phyloP scores from a whole-genome alignment of 1,284 basidiomycete genomes.

The Hemileia vastatrix region DNA sequence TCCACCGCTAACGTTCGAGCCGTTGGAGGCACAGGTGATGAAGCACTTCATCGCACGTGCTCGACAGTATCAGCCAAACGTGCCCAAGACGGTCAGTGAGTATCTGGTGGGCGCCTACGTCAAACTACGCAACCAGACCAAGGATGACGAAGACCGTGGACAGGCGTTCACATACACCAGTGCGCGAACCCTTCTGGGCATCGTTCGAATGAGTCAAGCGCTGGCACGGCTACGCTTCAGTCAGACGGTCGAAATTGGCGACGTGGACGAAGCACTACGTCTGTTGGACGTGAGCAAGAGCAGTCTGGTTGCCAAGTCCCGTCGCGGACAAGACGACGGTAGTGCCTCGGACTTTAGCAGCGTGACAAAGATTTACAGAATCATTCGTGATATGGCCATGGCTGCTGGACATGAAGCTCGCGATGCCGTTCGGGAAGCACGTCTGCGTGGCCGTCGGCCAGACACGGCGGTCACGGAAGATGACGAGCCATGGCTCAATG shows the following conservation, averaged over 20 bases:
- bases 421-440: too few species aligned
- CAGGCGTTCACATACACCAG: slow-evolving; percentile 92
- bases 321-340: slow-evolving; percentile 61
- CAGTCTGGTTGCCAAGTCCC: slow-evolving; percentile 62
- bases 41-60: slow-evolving; percentile 92
- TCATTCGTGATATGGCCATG: slow-evolving; percentile 77
- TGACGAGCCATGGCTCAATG: too few species aligned
- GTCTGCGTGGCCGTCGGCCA: slow-evolving; percentile 46
- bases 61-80: slow-evolving; percentile 74
- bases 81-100: slow-evolving; percentile 73
- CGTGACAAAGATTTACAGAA: slow-evolving; percentile 70
- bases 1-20: too few species aligned
- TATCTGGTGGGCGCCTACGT: slow-evolving; percentile 96
- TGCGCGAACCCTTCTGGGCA: slow-evolving; percentile 83
- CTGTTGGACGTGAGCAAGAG: slow-evolving; percentile 95
- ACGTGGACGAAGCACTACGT: slow-evolving; percentile 92
- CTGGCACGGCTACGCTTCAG: slow-evolving; percentile 81
- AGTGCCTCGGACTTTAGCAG: slow-evolving; percentile 59
- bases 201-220: slow-evolving; percentile 87
- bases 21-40: slow-evolving; percentile 77
- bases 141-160: slow-evolving; percentile 82
- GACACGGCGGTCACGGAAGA: slow-evolving; percentile 46
- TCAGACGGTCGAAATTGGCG: slow-evolving; percentile 64
- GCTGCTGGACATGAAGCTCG: slow-evolving; percentile 43
- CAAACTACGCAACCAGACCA: slow-evolving; percentile 77